These are phyloP conservation scores for Talaromyces pinophilus DNA, from an alignment of 2,329 filamentous ascomycete genomes.

Conservation along the genomic window DNA sequence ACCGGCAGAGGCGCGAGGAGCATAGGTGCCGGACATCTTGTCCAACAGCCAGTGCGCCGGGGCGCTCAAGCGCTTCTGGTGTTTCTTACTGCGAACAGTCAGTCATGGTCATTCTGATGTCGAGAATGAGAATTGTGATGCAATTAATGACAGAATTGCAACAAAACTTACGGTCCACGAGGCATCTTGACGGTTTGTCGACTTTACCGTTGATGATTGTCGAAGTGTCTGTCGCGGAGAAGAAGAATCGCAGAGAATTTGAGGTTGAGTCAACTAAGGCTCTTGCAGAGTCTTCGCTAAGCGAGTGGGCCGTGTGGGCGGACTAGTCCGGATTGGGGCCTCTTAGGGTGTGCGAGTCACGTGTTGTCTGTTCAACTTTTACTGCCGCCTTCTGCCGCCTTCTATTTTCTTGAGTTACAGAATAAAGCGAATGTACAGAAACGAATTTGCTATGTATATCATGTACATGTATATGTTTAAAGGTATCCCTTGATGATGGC, in stretches of 20 bases:
- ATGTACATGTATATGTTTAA: not conserved
- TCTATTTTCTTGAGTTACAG: too few species aligned
- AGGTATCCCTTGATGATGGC: slow-evolving; percentile 82
- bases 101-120: slow-evolving; percentile 18
- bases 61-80: slow-evolving; percentile 99
- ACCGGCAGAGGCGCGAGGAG: slow-evolving; percentile 71
- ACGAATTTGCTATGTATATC: not conserved
- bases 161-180: slow-evolving; percentile 59
- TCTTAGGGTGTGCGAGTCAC: slow-evolving; percentile 21
- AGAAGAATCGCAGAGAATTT: slow-evolving; percentile 26
- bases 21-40: slow-evolving; percentile 93
- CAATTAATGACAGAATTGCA: not conserved
- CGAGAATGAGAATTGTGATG: not conserved
- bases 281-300: slow-evolving; percentile 22
- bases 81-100: slow-evolving; percentile 75
- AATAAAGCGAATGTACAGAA: too few species aligned
- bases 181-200: slow-evolving; percentile 53
- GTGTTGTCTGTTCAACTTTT: not conserved
- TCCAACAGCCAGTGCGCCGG: slow-evolving; percentile 99
- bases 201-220: slow-evolving; percentile 40
- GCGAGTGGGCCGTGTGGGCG: slow-evolving; percentile 33
- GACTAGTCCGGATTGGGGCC: slow-evolving; percentile 32
- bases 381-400: slow-evolving; percentile 16
- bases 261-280: slow-evolving; percentile 32
- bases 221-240: slow-evolving; percentile 37